Percentiles rank a stretch among this genome's conserved stretches.
Evolutionary conservation across 2,329 filamentous ascomycete species (phyloP).

Genomic region (Pyrenochaeta sp.): DNA sequence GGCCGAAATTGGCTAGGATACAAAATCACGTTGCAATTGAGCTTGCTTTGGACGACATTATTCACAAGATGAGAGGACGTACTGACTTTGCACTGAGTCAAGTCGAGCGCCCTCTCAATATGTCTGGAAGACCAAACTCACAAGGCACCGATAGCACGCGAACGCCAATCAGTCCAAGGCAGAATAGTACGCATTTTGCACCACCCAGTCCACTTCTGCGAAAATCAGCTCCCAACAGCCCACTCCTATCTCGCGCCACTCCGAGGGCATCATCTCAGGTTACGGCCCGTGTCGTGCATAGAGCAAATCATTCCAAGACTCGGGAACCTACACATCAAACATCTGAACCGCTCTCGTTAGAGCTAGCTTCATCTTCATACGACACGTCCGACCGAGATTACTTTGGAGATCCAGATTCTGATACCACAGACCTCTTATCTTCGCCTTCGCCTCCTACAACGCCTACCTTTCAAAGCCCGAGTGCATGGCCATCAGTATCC

Average conservation of each 20-base stretch:
- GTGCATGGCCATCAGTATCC: conserved; percentile 34
- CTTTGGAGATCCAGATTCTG: conserved; percentile 39
- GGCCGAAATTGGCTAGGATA: conserved; percentile 87
- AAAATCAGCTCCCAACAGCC: conserved; percentile 24
- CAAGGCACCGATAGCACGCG: conserved; percentile 30
- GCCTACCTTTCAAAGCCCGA: conserved; percentile 26
- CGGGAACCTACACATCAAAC: conserved; percentile 14
- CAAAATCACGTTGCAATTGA: conserved; percentile 89
- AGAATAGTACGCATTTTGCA: conserved; percentile 31
- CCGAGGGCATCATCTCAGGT: conserved; percentile 12
- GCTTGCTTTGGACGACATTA: conserved; percentile 78
- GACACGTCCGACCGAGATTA: conserved; percentile 42
- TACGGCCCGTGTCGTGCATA: too few relatives aligned
- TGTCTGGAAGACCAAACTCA: conserved; percentile 31
- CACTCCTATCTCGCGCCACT: conserved; percentile 20
- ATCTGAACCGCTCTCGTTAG: conserved; percentile 15
- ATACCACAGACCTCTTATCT: conserved; percentile 41
- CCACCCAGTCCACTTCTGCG: conserved; percentile 27
- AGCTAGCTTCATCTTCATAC: conserved; percentile 41
- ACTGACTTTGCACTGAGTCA: conserved; percentile 74
- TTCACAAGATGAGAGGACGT: conserved; percentile 71
- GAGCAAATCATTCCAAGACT: too few relatives aligned
- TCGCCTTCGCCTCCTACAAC: conserved; percentile 41
- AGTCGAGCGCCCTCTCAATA: conserved; percentile 47
- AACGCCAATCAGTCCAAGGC: conserved; percentile 17